phyloP scores from a whole-genome alignment of 2,329 filamentous ascomycete genomes.

The Aspergillus fumigatus region DNA sequence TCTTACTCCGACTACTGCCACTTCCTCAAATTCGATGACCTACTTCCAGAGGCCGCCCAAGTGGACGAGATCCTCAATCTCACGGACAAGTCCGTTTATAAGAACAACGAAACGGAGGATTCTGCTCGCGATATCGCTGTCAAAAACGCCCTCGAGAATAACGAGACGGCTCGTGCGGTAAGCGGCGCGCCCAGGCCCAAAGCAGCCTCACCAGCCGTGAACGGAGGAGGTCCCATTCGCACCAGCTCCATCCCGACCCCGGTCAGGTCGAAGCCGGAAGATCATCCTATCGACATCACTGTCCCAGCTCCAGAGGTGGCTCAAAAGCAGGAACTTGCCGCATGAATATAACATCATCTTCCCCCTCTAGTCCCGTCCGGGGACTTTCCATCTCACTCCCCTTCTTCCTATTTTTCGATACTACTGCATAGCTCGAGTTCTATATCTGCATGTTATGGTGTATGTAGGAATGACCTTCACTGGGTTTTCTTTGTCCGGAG shows the following conservation, averaged over 20 bases:
- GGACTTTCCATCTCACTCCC: neutral
- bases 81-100: slow-evolving; percentile 20
- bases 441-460: slow-evolving; percentile 12
- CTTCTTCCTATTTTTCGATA: slow-evolving; percentile 1
- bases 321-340: slow-evolving; percentile 21
- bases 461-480: neutral
- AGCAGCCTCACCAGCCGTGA: slow-evolving; percentile 14
- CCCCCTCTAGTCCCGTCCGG: neutral
- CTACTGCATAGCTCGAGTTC: slow-evolving; percentile 22
- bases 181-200: slow-evolving; percentile 25
- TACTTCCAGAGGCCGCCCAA: slow-evolving; percentile 60
- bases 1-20: slow-evolving; percentile 68
- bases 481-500: neutral
- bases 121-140: slow-evolving; percentile 22
- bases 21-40: slow-evolving; percentile 58
- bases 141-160: slow-evolving; percentile 31
- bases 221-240: slow-evolving; percentile 30
- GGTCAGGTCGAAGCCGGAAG: slow-evolving; percentile 18
- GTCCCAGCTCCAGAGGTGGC: slow-evolving; percentile 14
- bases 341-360: slow-evolving; percentile 7
- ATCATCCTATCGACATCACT: slow-evolving; percentile 18
- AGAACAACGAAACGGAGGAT: slow-evolving; percentile 10
- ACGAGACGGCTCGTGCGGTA: slow-evolving; percentile 33
- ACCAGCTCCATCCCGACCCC: slow-evolving; percentile 28
- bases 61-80: slow-evolving; percentile 57